Evolutionary conservation across 2,329 filamentous ascomycete species (phyloP).

Genomic region (Amesomyces nigricolor): DNA sequence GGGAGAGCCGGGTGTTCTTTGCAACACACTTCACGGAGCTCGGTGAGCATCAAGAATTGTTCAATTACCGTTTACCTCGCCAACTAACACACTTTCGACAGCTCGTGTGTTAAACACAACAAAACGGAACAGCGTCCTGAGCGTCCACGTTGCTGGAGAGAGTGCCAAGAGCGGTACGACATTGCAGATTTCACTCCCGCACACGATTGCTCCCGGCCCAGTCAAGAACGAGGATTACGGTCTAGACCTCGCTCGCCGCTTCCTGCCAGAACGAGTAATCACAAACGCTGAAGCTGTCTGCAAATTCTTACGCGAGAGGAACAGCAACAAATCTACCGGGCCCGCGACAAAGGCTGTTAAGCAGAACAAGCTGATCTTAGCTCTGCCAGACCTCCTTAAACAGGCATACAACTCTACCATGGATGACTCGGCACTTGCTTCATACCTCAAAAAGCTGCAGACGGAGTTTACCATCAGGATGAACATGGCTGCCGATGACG

Average conservation of each 20-base stretch:
- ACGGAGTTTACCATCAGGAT: slow-evolving; percentile 56
- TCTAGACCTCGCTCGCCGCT: slow-evolving; percentile 68
- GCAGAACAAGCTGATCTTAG: slow-evolving; percentile 62
- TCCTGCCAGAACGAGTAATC: slow-evolving; percentile 60
- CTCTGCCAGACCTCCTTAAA: slow-evolving; percentile 64
- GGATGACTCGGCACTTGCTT: slow-evolving; percentile 55
- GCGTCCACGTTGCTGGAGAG: slow-evolving; percentile 72
- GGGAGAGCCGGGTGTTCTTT: slow-evolving; percentile 78
- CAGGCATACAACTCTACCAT: slow-evolving; percentile 63
- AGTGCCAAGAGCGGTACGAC: slow-evolving; percentile 47
- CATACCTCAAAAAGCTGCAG: slow-evolving; percentile 63
- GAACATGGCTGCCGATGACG: slow-evolving; percentile 7
- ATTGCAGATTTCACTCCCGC: slow-evolving; percentile 75
- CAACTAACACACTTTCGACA: slow-evolving; percentile 44
- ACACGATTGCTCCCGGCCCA: slow-evolving; percentile 69
- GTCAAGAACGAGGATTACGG: slow-evolving; percentile 74
- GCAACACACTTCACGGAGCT: slow-evolving; percentile 88
- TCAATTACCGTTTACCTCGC: background rate
- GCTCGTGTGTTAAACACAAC: slow-evolving; percentile 72
- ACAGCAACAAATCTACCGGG: slow-evolving; percentile 53
- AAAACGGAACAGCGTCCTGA: slow-evolving; percentile 68
- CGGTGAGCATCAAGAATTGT: slow-evolving; percentile 32
- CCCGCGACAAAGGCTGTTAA: slow-evolving; percentile 7
- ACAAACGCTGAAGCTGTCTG: slow-evolving; percentile 63
- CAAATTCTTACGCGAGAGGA: slow-evolving; percentile 53